phyloP scores from a whole-genome alignment of 2,329 filamentous ascomycete species.

The Periglandula ipomoeae region DNA sequence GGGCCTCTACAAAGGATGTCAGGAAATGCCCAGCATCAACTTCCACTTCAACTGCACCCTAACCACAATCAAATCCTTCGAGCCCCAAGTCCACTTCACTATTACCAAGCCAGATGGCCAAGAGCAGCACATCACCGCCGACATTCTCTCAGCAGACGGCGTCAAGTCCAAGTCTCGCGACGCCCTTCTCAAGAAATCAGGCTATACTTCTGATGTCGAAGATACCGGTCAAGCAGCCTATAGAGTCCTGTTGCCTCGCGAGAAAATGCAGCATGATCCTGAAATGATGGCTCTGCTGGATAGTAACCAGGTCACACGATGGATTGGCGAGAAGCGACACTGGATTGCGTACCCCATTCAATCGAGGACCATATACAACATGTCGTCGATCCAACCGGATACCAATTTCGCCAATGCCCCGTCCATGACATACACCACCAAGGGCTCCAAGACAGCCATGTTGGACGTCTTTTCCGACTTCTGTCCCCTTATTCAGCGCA shows the following conservation, averaged over 20 bases:
- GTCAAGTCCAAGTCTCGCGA: slow-evolving; percentile 34
- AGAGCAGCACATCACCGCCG: neutral
- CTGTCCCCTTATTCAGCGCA: slow-evolving; percentile 47
- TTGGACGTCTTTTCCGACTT: slow-evolving; percentile 52
- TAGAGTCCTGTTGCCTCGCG: slow-evolving; percentile 64
- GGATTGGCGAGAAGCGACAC: slow-evolving; percentile 67
- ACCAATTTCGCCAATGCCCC: slow-evolving; percentile 49
- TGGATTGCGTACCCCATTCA: slow-evolving; percentile 71
- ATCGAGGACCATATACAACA: slow-evolving; percentile 55
- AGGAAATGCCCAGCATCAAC: slow-evolving; percentile 49
- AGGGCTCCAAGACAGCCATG: slow-evolving; percentile 52
- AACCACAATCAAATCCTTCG: slow-evolving; percentile 5
- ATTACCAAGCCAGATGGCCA: neutral
- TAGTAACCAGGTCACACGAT: slow-evolving; percentile 58
- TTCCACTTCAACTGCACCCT: slow-evolving; percentile 59
- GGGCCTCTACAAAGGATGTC: slow-evolving; percentile 62
- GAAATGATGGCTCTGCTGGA: slow-evolving; percentile 61
- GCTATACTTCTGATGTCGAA: neutral
- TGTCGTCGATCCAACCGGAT: slow-evolving; percentile 37
- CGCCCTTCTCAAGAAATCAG: neutral
- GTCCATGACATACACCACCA: slow-evolving; percentile 53
- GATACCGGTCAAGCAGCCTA: slow-evolving; percentile 72
- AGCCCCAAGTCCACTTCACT: slow-evolving; percentile 34
- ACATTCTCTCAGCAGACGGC: slow-evolving; percentile 34
- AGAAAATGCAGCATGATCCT: slow-evolving; percentile 56